phyloP scores from a whole-genome alignment of 1,284 basidiomycete genomes.

The Rhodotorula sp. region DNA sequence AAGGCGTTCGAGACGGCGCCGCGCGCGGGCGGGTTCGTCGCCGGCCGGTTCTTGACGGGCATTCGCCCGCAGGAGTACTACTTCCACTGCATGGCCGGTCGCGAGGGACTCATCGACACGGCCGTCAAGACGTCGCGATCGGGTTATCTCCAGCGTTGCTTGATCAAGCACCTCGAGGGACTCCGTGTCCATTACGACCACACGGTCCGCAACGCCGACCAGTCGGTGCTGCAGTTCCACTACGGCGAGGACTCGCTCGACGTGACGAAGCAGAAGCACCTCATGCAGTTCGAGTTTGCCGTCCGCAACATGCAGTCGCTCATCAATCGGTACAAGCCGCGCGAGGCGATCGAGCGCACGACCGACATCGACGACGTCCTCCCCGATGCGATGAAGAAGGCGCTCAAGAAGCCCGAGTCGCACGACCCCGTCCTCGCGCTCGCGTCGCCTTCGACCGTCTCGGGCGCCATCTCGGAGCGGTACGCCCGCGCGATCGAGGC shows the following conservation, averaged over 20 bases:
- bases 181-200: conserved; percentile 96
- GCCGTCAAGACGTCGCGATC: conserved; percentile 99
- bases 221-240: conserved; percentile 90
- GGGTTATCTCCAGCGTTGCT: conserved; percentile 95
- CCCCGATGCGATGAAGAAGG: conserved; percentile 74
- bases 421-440: conserved; percentile 74
- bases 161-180: conserved; percentile 98
- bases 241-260: conserved; percentile 98
- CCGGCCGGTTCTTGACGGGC: conserved; percentile 98
- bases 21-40: conserved; percentile 98
- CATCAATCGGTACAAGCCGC: conserved; percentile 71
- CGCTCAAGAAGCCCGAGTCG: conserved; percentile 69
- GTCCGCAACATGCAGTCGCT: conserved; percentile 83
- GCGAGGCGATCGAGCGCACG: conserved; percentile 62
- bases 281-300: conserved; percentile 87
- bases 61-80: conserved; percentile 99
- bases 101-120: conserved; percentile 98
- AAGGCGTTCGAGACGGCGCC: conserved; percentile 95
- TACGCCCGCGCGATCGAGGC: conserved; percentile 80
- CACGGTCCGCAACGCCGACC: conserved; percentile 93
- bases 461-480: conserved; percentile 90
- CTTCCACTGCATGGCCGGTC: conserved; percentile 99
- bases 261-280: conserved; percentile 72
- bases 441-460: conserved; percentile 75
- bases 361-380: conserved; percentile 66